Base-by-base conservation (phyloP, 2,329 filamentous ascomycete species). In the Nemania sp. region DNA sequence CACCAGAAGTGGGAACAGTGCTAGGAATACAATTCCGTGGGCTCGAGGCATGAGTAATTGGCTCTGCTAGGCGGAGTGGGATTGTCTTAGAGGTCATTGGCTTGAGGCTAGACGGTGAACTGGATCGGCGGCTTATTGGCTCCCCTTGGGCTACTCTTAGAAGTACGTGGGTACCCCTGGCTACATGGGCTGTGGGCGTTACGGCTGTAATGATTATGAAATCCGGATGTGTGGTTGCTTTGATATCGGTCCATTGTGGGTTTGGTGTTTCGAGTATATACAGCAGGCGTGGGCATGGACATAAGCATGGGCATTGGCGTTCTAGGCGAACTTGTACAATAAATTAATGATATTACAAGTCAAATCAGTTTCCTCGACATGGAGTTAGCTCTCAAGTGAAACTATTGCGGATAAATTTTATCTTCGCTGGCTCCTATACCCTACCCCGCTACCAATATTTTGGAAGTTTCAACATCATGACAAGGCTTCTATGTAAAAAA, bases 11-110 rank as follows among this genome's bases (percentile, higher is more conserved):
- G 70, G 67, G 6, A 27, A 26, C 2, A n/a, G 38, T 64, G 22
- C 18, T 38, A 56, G 24, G 51, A n/a, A 10, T 35, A 22, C 15
- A 7, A 8, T 35, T 27, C 15, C 66, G 18, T 64, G 63, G 63
- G 43, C 69, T 8, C 41, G 29, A 13, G 61, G 56, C 18, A 70
- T 70, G 52, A 66, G 38, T 24, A 67, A 20, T 41, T 70, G 69
- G 69, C 66, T 69, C 18, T 63, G 66, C 26, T 70, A 51, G 56
- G n/a, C 7, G 6, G 15, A 24, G 13, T 55, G 18, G 8, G 20
- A 22, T 27, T 18, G 11, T 3, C n/a, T 6, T 15, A 3, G 29
- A 20, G 10, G 4, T 38, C 1, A 43, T 1, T 7, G n/a, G n/a
- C 7, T 51, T 8, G 13, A 24, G 7, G 27, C 29, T 59, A 11